Base-by-base conservation (phyloP, 2,329 filamentous ascomycete genomes). In the Talaromyces piceae region DNA sequence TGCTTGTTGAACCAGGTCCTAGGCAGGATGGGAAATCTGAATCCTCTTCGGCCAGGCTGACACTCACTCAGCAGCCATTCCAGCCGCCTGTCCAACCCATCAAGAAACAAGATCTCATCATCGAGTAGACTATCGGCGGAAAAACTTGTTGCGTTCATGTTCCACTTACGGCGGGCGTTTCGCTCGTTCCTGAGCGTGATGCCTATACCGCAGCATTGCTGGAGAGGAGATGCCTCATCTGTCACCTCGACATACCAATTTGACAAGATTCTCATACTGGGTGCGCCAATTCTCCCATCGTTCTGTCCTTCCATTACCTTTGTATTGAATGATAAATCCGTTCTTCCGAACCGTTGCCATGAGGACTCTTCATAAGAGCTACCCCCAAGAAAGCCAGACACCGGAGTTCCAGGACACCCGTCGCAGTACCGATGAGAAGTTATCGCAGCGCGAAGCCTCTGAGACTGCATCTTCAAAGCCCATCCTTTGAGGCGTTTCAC, bases 1-100 rank as follows among this genome's bases (percentile, higher is more conserved):
- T 65, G 58, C 37, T 54, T 61, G 49, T 71, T 73, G n/a, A 72
- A 47, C 69, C 69, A 73, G 51, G 71, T 70, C 45, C 70, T 71
- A 27, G 68, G 63, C 37, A 72, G 61, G 20, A 68, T 52, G 22
- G 66, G 58, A 50, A 72, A 72, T 52, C 71, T 67, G 48, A 65
- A 71, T 5, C 68, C 64, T 52, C 66, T 69, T 44, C 66, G 61
- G 8, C 69, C 70, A 5, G 70, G 69, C 4, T 63, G 67, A 20
- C 65, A 60, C 52, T 73, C 68, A 37, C 64, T 58, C 26, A 63
- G 60, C 11, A 70, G 54, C 70, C 70, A 73, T 41, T 62, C 56
- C 3, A 73, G 59, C 51, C 62, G 69, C 45, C 69, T 63, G 52
- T 68, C 59, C 39, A 72, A 50, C 20, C 59, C 56, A 45, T 68